Conservation (phyloP, 78 protist species). For the Cavenderia fasciculata region DNA sequence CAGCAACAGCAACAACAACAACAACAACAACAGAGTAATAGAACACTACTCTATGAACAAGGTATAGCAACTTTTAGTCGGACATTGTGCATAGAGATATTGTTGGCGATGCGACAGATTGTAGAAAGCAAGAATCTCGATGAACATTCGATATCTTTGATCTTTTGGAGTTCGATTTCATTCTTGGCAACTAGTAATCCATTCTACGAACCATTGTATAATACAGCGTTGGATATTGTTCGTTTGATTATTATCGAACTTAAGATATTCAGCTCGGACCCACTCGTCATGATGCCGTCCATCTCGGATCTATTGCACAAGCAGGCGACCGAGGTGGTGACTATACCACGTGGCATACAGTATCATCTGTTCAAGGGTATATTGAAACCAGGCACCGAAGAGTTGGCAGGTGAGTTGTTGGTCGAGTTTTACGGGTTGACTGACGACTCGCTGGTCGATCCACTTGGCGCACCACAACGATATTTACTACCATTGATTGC, state of each 20-base stretch:
- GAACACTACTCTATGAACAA: not conserved
- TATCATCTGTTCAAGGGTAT: constrained; percentile 67
- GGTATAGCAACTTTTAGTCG: not conserved
- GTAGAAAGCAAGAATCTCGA: constrained; percentile 35
- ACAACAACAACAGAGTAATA: not conserved
- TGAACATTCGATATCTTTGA: constrained; percentile 22
- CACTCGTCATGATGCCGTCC: not conserved
- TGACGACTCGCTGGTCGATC: not conserved
- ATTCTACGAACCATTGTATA: constrained; percentile 58
- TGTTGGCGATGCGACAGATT: constrained; percentile 45
- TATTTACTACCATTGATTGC: constrained; percentile 38
- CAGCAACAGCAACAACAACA: constrained; percentile 6
- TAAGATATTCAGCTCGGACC: too few relatives aligned
- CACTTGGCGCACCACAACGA: constrained; percentile 30
- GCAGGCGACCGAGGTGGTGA: constrained; percentile 1
- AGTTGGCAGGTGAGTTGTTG: constrained; percentile 13
- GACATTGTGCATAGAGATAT: constrained; percentile 51
- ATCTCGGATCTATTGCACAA: not conserved
- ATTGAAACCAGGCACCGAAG: constrained; percentile 24
- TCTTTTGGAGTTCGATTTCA: constrained; percentile 46
- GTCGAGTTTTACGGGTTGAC: not conserved
- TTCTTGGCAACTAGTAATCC: not conserved
- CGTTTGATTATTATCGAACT: not conserved
- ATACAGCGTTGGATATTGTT: constrained; percentile 31
- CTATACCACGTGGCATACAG: constrained; percentile 57